Conservation (phyloP, 768 basidiomycete genomes). For the Tremella yokohamensis region DNA sequence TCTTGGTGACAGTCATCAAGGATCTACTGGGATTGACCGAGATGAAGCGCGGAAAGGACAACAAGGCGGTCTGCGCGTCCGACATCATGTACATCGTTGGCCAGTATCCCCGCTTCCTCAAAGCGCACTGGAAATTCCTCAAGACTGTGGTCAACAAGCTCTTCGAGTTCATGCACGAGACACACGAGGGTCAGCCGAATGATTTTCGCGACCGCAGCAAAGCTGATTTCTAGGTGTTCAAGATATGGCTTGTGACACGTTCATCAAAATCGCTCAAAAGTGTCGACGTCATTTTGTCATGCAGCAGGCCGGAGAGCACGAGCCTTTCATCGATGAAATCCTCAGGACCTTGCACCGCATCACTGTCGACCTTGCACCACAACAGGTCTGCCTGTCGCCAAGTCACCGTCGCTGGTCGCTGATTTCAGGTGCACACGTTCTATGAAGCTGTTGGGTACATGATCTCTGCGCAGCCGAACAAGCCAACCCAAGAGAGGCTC, state of each 20-base stretch:
- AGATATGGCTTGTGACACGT: slow-evolving; percentile 99
- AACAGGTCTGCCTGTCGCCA: slow-evolving; percentile 58
- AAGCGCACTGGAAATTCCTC: slow-evolving; percentile 99
- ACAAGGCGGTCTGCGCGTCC: slow-evolving; percentile 86
- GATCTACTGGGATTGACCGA: slow-evolving; percentile 95
- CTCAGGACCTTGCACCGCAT: slow-evolving; percentile 84
- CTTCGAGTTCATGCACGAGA: slow-evolving; percentile 99
- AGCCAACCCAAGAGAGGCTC: slow-evolving; percentile 90
- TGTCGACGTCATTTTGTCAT: slow-evolving; percentile 97
- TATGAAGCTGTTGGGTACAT: slow-evolving; percentile 99
- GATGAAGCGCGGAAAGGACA: slow-evolving; percentile 98
- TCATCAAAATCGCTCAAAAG: slow-evolving; percentile 99
- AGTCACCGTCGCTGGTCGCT: slow-evolving; percentile 15
- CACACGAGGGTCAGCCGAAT: slow-evolving; percentile 73
- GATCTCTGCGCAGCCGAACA: slow-evolving; percentile 98
- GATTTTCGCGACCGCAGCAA: background rate
- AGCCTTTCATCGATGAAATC: slow-evolving; percentile 98
- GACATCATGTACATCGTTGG: slow-evolving; percentile 85
- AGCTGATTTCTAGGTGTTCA: slow-evolving; percentile 69
- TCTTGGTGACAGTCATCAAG: slow-evolving; percentile 98
- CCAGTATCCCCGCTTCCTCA: slow-evolving; percentile 98
- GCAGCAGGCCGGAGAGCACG: slow-evolving; percentile 93
- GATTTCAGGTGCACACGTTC: slow-evolving; percentile 77
- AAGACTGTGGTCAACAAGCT: slow-evolving; percentile 99
- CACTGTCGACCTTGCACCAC: slow-evolving; percentile 87